These are phyloP conservation scores for Colletotrichum simmondsii DNA, from an alignment of 2,329 filamentous ascomycete species.

Conservation along the genomic window DNA sequence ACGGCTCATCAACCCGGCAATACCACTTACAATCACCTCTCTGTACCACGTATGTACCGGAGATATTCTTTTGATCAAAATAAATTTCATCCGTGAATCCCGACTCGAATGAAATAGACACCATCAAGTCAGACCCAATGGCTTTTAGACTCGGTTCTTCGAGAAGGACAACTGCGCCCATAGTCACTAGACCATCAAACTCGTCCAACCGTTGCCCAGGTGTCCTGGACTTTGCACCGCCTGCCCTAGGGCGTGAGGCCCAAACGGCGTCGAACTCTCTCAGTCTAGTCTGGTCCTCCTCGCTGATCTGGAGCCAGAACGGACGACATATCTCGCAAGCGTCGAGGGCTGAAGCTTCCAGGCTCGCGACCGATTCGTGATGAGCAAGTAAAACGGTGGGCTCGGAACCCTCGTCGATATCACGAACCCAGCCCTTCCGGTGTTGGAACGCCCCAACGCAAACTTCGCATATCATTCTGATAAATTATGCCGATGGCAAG, in stretches of 20 bases:
- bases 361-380: constrained; percentile 5
- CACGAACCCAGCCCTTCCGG: constrained; percentile 3
- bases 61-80: neutral
- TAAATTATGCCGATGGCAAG: too few species aligned
- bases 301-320: constrained; percentile 4
- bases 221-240: neutral
- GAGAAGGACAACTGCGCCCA: constrained; percentile 2
- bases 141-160: neutral
- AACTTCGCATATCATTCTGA: neutral
- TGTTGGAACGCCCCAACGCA: constrained; percentile 7
- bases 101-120: neutral
- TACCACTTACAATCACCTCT: neutral
- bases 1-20: too few species aligned
- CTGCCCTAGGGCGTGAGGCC: neutral
- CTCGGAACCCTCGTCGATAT: neutral
- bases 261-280: neutral
- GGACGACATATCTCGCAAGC: constrained; percentile 10
- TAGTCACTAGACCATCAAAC: neutral
- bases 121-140: neutral
- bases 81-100: neutral
- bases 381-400: neutral
- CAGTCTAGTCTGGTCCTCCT: neutral
- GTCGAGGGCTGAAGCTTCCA: neutral
- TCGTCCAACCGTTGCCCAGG: neutral
- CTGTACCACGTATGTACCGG: neutral